Evolutionary conservation across 192 early-diverging fungal genomes (phyloP).

Genomic region (Pilobolus umbonatus): DNA sequence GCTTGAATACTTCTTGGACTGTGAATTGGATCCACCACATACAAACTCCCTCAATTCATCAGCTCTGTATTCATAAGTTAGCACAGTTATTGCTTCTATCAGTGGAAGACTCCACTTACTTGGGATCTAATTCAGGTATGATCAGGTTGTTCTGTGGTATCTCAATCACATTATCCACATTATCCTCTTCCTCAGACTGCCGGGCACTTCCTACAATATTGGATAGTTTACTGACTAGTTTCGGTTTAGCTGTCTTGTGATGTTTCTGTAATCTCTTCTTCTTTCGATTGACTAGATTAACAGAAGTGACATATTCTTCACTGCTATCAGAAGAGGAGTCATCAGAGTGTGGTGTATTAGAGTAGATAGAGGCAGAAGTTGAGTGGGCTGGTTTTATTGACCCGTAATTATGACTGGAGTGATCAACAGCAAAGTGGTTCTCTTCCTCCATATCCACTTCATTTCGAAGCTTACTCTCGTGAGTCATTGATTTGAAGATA

Average conservation of each 20-base stretch:
- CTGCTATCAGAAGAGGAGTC: neutral
- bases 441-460: no score
- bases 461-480: no score
- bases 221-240: constrained; percentile 13
- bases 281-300: constrained; percentile 14
- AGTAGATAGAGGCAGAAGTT: neutral
- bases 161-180: constrained; percentile 4
- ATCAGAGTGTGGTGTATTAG: neutral
- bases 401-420: no score
- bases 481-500: no score
- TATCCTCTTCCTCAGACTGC: constrained; percentile 2
- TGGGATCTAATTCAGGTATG: constrained; percentile 14
- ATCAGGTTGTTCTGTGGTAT: constrained; percentile 5
- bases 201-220: constrained; percentile 5
- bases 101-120: neutral
- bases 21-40: neutral
- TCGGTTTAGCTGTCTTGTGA: constrained; percentile 7
- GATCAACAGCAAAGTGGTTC: no score
- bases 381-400: no score
- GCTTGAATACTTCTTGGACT: constrained; percentile 2
- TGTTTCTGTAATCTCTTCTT: constrained; percentile 16
- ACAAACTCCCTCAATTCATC: constrained; percentile 21
- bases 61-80: constrained; percentile 13
- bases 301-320: constrained; percentile 7
- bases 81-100: neutral